Conservation (phyloP, 495 filamentous ascomycete species). For the Penicillium desertorum region DNA sequence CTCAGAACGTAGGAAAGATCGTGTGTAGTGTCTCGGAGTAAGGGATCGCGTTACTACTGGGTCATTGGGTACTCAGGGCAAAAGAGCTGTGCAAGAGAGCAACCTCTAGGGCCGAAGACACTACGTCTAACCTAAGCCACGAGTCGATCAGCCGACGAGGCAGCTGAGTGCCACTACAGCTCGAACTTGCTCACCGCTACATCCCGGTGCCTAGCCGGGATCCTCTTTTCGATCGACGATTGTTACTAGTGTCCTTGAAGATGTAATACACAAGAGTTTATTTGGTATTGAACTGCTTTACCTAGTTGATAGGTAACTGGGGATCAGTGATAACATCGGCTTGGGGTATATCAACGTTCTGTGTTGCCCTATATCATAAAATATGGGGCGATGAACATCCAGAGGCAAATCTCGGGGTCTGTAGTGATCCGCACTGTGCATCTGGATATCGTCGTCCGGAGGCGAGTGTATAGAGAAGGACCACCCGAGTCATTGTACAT, state of each 20-base stretch:
- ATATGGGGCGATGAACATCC: not conserved
- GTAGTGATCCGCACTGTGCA: not conserved
- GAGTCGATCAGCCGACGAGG: not conserved
- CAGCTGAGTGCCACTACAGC: not conserved
- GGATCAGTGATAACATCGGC: conserved; percentile 1
- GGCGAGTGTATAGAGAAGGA: conserved; percentile 2
- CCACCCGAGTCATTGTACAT: conserved; percentile 13
- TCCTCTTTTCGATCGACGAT: not conserved
- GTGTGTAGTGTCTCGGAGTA: not conserved
- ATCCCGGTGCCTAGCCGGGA: not conserved
- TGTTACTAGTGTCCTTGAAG: not conserved
- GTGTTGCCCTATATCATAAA: not conserved
- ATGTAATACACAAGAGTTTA: not conserved
- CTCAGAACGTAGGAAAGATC: not conserved
- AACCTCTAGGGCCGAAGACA: no score
- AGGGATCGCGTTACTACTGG: not conserved
- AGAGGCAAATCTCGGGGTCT: not conserved
- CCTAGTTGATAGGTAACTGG: conserved; percentile 6
- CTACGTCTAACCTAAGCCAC: not conserved
- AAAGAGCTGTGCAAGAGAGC: not conserved
- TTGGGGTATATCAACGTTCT: conserved; percentile 4
- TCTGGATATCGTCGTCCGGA: not conserved
- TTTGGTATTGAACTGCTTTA: conserved; percentile 1
- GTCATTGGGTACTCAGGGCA: not conserved
- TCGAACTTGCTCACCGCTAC: conserved; percentile 9